Evolutionary conservation across 768 basidiomycete genomes (phyloP), one percentile per base, ranked within the genome.

Genomic region (Pholiota molesta): DNA sequence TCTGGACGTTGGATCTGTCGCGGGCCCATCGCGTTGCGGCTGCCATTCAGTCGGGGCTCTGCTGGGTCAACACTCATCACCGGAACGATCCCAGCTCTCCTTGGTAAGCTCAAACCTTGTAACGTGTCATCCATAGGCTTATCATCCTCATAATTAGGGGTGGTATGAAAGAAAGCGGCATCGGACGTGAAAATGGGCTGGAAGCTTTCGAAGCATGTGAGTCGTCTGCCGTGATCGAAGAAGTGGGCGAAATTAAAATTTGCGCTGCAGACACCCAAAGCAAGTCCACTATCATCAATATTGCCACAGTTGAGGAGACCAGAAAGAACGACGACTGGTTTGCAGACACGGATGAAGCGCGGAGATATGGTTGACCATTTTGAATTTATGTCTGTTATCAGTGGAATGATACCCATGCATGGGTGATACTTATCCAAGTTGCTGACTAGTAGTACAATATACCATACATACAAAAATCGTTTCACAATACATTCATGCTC

Each of bases 1-100:
- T 95, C 52, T 95, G 92, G 92, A 93, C 92, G 4, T 77, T 79
- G 29, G 79, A 92, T 72, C 69, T 95, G 33, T 88, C 91, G 0
- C 80, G 86, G 59, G 92, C 90, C 10, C 92, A 94, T 70, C 86
- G 89, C 3, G 83, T 93, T 2, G 83, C 92, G 6, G 82, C 81
- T 54, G 77, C 78, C 35, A 86, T 95, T 37, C 81, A 95, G 65
- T 79, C 88, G 17, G 94, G 94, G 5, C 69, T 95, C 31, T 89
- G 91, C 49, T 95, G 94, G 94, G 84, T 94, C 39, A 95, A 95
- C 70, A 93, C 90, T 0, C 92, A 94, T 66, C 94, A 95, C 69
- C 83, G 93, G 51, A 95, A 95, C 67, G 92, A 95, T 69, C 94
- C 94, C 8, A 90, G 89, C 64, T 93, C 91, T 33, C 92, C 94